A percentile compares a stretch with the other conserved stretches of the same genome.
Evolutionary conservation across 768 basidiomycete genomes (phyloP).

Genomic region (Amanita brunnescens): DNA sequence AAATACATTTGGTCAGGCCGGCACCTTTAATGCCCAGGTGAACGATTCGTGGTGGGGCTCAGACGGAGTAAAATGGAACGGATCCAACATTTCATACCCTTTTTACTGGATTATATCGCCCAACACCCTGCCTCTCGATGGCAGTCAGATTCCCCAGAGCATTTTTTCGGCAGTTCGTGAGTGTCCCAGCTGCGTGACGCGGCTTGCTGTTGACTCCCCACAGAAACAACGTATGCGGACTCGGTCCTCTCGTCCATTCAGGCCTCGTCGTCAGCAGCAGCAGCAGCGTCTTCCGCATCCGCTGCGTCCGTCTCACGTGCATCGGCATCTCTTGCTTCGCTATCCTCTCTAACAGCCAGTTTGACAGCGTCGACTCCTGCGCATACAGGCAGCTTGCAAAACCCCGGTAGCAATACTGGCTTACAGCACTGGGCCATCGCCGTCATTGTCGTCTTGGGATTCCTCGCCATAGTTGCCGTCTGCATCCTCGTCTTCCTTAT

Average conservation of each 20-base stretch:
- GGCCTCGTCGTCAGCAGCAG: slow-evolving; percentile 28
- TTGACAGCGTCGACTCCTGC: slow-evolving; percentile 13
- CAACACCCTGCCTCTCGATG: slow-evolving; percentile 43
- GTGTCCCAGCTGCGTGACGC: slow-evolving; percentile 24
- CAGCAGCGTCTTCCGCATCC: slow-evolving; percentile 24
- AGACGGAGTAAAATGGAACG: slow-evolving; percentile 39
- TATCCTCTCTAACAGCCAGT: slow-evolving; percentile 30
- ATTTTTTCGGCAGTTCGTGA: slow-evolving; percentile 76
- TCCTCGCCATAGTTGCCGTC: slow-evolving; percentile 68
- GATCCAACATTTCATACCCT: slow-evolving; percentile 49
- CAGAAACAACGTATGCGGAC: slow-evolving; percentile 73
- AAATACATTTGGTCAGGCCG: slow-evolving; percentile 47
- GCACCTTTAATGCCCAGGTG: slow-evolving; percentile 44
- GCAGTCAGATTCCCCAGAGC: slow-evolving; percentile 53
- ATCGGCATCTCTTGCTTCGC: slow-evolving; percentile 35
- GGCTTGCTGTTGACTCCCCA: slow-evolving; percentile 7
- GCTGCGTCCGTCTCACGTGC: slow-evolving; percentile 26
- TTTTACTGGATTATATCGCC: slow-evolving; percentile 77
- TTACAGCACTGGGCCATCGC: slow-evolving; percentile 93
- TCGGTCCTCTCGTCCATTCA: slow-evolving; percentile 53
- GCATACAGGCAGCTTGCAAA: slow-evolving; percentile 40
- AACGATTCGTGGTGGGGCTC: slow-evolving; percentile 72
- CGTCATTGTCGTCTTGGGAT: slow-evolving; percentile 78
- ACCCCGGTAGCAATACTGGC: slow-evolving; percentile 20
- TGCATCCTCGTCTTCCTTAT: slow-evolving; percentile 66